Percentiles rank a stretch among this genome's conserved stretches.
phyloP scores from a whole-genome alignment of 768 basidiomycete species.

The Russula dissimulans region DNA sequence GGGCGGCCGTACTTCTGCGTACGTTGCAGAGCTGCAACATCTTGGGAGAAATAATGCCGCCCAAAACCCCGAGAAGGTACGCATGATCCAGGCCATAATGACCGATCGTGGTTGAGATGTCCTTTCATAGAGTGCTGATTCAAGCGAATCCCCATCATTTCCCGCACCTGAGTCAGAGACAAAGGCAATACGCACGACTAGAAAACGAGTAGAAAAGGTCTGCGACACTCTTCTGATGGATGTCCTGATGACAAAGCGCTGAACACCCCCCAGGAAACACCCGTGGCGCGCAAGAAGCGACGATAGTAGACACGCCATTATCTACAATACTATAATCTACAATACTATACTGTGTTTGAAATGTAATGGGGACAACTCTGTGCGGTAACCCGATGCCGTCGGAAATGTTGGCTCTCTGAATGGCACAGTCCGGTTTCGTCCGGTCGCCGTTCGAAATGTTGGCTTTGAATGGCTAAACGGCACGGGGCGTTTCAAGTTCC shows the following conservation, averaged over 20 bases:
- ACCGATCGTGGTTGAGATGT: neutral
- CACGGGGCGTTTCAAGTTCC: no score
- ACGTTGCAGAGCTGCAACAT: constrained; percentile 52
- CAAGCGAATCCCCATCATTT: constrained; percentile 22
- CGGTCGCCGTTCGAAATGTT: no score
- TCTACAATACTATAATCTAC: neutral
- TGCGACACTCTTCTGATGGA: neutral
- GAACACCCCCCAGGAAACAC: neutral
- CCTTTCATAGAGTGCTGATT: constrained; percentile 5
- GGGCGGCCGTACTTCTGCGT: constrained; percentile 70
- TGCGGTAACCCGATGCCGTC: no score
- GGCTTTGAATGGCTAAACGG: no score
- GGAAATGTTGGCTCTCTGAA: no score
- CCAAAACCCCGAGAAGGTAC: neutral
- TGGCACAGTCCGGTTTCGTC: no score
- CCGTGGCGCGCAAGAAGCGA: constrained; percentile 4
- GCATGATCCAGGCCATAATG: neutral
- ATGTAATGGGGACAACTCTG: no score
- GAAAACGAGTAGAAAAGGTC: constrained; percentile 20
- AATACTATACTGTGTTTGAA: no score
- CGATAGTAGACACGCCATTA: neutral
- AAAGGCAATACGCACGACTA: constrained; percentile 10
- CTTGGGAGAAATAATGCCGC: constrained; percentile 10
- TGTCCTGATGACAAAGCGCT: neutral
- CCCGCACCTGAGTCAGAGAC: constrained; percentile 18